Base-by-base conservation (phyloP, 2,329 filamentous ascomycete species). In the Beauveria varroae region DNA sequence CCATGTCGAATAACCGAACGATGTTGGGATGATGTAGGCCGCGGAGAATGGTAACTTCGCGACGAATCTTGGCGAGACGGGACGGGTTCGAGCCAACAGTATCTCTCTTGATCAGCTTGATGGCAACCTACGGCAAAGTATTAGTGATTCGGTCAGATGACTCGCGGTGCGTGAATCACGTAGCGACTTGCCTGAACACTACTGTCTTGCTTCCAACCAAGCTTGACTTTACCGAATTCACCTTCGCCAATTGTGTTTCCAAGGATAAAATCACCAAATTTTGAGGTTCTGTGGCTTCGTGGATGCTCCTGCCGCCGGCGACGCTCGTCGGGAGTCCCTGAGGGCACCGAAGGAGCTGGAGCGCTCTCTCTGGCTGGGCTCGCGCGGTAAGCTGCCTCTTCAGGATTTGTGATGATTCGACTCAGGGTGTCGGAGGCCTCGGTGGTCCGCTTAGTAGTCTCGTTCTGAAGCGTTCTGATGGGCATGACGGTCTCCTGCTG, bases 151-250 rank as follows among this genome's bases (percentile, higher is more conserved):
- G 7, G 43, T 50, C 14, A 43, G 20, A 43, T 43, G 40, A 47
- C 5, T 28, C n/a, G 40, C 16, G 41, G 18, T 12, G 28, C 46
- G 18, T 37, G 9, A 24, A 50, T 24, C 57, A 24, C 28, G 30
- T 5, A 43, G 20, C 5, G 30, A 64, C 75, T 67, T 77, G 88
- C 86, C 79, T 93, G 88, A 55, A 96, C 89, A 65, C 88, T 93
- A 63, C 92, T 93, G 74, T 96, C 93, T 72, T 91, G 90, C 75
- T 97, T 98, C 95, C 95, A 99, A 28, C 95, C 95, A 70, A 98
- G 86, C 75, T 97, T 98, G 69, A 99, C 95, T 73, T 99, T 99
- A 66, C 95, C 95, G 73, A 99, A 99, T 75, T 99, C 95, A 64
- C 95, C 95, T 78, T 99, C 95, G 55, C 95, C 95, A 55, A 99